Percentiles rank a stretch among this genome's conserved stretches.
Conservation (phyloP, 1,284 basidiomycete species). For the Sphaerobolus stellatus region DNA sequence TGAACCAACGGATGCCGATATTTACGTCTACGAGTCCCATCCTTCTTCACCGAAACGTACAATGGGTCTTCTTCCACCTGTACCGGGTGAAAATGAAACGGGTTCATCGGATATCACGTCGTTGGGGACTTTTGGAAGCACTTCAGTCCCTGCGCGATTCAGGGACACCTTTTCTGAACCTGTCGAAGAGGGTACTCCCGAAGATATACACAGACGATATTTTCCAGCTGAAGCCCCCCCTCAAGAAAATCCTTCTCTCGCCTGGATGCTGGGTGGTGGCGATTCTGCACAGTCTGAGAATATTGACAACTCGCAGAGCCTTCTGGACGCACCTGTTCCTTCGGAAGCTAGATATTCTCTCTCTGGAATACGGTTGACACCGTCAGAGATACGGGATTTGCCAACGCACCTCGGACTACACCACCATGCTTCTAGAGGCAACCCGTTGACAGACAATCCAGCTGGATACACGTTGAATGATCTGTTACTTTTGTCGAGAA, state of each 20-base stretch:
- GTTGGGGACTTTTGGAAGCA: conserved; percentile 1
- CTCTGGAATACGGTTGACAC: conserved; percentile 11
- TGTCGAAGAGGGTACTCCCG: conserved; percentile 70
- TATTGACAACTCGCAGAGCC: neutral
- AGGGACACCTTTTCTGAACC: neutral
- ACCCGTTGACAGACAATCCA: conserved; percentile 29
- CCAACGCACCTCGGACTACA: conserved; percentile 87
- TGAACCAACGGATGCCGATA: conserved; percentile 49
- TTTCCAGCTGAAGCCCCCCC: conserved; percentile 66
- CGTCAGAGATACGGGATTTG: conserved; percentile 32
- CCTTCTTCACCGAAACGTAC: conserved; percentile 65
- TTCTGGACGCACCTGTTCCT: neutral
- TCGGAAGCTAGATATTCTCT: conserved; percentile 17
- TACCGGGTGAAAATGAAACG: conserved; percentile 40
- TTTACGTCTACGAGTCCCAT: conserved; percentile 77
- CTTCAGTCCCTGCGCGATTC: neutral
- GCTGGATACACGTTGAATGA: conserved; percentile 92
- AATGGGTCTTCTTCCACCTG: conserved; percentile 48
- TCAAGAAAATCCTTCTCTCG: conserved; percentile 66
- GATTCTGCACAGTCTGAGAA: conserved; percentile 19
- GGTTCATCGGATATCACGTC: neutral
- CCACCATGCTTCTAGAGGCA: conserved; percentile 77
- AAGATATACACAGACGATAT: conserved; percentile 79
- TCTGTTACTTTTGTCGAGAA: conserved; percentile 78
- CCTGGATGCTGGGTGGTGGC: conserved; percentile 83